Conservation (phyloP, 129 eudicot species). For the Heracleum sosnowskyi region DNA sequence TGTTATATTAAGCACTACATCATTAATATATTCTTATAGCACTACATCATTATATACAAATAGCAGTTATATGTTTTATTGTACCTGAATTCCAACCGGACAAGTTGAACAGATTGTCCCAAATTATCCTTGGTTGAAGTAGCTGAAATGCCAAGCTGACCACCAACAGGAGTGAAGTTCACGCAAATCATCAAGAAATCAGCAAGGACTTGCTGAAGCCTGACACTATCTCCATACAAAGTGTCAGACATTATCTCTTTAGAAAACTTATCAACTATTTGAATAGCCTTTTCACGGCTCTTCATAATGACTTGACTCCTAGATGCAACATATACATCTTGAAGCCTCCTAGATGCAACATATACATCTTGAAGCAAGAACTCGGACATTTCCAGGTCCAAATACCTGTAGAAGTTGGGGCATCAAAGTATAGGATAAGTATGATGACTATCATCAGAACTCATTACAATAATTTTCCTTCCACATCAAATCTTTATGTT, state of each 20-base stretch:
- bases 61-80: not conserved
- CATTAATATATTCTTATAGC: too few species aligned
- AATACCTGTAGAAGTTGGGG: slow-evolving; percentile 34
- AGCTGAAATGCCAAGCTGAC: slow-evolving; percentile 51
- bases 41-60: not conserved
- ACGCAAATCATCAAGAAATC: slow-evolving; percentile 67
- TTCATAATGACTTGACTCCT: slow-evolving; percentile 77
- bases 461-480: not conserved
- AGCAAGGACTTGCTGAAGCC: slow-evolving; percentile 92
- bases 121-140: slow-evolving; percentile 46
- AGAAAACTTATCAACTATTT: slow-evolving; percentile 34
- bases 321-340: slow-evolving; percentile 72
- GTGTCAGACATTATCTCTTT: slow-evolving; percentile 41
- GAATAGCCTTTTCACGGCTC: slow-evolving; percentile 68
- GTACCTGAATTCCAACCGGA: slow-evolving; percentile 78
- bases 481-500: not conserved
- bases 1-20: not conserved
- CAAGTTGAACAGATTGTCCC: slow-evolving; percentile 71
- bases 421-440: not conserved
- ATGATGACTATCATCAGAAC: not conserved
- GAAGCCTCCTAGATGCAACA: too few species aligned
- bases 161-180: slow-evolving; percentile 62
- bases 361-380: slow-evolving; percentile 64
- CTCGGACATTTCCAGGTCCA: slow-evolving; percentile 94
- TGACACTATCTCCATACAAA: slow-evolving; percentile 62